Percentiles rank a stretch among this genome's conserved stretches.
These are phyloP conservation scores for Brassica carinata DNA, from an alignment of 345 rosid genomes.

Conservation along the genomic window DNA sequence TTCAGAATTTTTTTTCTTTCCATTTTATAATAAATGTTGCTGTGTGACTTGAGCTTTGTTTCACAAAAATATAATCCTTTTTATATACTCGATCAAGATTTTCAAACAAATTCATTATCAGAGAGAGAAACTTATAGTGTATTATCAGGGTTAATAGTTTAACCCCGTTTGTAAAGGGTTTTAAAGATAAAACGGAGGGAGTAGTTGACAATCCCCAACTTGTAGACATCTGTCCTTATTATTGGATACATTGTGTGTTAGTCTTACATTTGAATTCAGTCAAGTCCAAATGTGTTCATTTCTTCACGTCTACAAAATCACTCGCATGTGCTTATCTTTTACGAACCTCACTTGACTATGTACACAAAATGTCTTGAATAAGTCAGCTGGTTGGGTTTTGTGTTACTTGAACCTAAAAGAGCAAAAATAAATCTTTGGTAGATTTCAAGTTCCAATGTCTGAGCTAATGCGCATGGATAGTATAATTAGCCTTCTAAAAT, in stretches of 20 bases:
- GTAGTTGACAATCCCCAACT: not conserved
- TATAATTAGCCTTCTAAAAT: slow-evolving; percentile 3
- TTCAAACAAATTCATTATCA: not conserved
- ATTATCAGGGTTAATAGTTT: not conserved
- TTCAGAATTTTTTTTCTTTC: not conserved
- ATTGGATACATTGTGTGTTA: not conserved
- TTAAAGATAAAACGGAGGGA: not conserved
- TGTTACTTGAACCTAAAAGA: not conserved
- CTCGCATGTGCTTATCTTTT: not conserved
- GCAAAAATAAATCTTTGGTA: not conserved
- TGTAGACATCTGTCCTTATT: not conserved
- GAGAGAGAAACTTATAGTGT: not conserved
- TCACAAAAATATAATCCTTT: not conserved
- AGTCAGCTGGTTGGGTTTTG: not conserved
- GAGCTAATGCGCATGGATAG: slow-evolving; percentile 9
- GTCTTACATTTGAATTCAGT: not conserved
- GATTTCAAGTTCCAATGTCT: slow-evolving; percentile 35
- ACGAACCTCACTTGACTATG: not conserved
- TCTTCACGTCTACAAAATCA: not conserved
- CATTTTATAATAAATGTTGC: not conserved
- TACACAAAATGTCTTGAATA: not conserved
- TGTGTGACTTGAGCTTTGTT: not conserved
- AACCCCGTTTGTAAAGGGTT: not conserved
- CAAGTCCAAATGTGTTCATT: not conserved
- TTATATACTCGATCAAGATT: not conserved